These are phyloP conservation scores for Aureobasidium lini DNA, from an alignment of 2,329 filamentous ascomycete species.

Conservation along the genomic window DNA sequence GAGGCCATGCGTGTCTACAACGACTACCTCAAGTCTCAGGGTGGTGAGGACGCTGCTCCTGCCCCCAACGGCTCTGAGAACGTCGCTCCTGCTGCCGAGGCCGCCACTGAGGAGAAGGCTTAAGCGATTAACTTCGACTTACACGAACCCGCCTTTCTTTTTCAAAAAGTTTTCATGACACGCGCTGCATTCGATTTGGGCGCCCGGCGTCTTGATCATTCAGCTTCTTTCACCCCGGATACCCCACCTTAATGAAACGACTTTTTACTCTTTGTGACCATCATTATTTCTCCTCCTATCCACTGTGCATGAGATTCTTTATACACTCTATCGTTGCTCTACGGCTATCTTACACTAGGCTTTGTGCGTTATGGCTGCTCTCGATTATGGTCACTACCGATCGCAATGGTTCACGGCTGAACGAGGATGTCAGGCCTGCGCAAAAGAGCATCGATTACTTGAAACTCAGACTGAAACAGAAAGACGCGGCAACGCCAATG, in stretches of 20 bases:
- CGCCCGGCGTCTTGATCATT: constrained; percentile 13
- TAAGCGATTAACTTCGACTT: neutral
- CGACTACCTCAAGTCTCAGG: constrained; percentile 91
- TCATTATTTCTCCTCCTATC: neutral
- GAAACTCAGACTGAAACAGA: neutral
- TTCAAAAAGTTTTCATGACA: constrained; percentile 14
- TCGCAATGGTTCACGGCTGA: neutral
- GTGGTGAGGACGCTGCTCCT: constrained; percentile 26
- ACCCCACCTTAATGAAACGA: constrained; percentile 15
- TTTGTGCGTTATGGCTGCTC: neutral
- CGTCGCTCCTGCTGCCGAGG: constrained; percentile 27
- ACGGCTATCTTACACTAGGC: neutral
- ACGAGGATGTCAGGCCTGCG: neutral
- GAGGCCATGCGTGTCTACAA: constrained; percentile 97
- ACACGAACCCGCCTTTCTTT: constrained; percentile 3
- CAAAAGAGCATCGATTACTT: neutral
- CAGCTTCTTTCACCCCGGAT: constrained; percentile 13
- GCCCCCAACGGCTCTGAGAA: constrained; percentile 29
- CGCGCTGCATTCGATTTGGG: constrained; percentile 12
- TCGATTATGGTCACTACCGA: neutral
- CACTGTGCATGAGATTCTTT: neutral
- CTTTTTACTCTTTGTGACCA: constrained; percentile 12
- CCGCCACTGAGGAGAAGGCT: constrained; percentile 15
- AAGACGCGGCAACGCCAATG: neutral
- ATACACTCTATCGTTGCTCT: neutral